These are phyloP conservation scores for Suzukiozyma palmioleophila DNA, from an alignment of 1,139 yeast species.

Conservation along the genomic window DNA sequence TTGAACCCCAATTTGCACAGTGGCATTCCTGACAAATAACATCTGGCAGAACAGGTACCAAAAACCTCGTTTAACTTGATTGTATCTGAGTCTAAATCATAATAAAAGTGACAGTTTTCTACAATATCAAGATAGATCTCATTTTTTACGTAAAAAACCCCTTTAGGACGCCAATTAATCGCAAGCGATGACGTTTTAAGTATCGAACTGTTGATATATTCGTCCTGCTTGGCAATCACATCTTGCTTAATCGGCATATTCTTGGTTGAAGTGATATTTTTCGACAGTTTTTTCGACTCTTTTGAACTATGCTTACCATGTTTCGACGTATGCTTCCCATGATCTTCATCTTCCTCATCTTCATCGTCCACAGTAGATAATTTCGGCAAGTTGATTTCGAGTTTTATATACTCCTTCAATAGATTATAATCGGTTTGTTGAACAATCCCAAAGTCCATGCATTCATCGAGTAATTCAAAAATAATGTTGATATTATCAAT, in stretches of 20 bases:
- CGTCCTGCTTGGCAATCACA: slow-evolving; percentile 22
- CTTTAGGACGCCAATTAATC: slow-evolving; percentile 47
- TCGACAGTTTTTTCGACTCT: slow-evolving; percentile 14
- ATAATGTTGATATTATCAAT: slow-evolving; percentile 38
- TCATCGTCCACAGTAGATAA: slow-evolving; percentile 12
- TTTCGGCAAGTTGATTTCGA: slow-evolving; percentile 31
- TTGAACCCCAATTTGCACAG: slow-evolving; percentile 41
- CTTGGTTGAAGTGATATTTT: slow-evolving; percentile 32
- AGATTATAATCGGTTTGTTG: slow-evolving; percentile 44
- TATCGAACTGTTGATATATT: slow-evolving; percentile 55
- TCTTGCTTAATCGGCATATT: slow-evolving; percentile 37
- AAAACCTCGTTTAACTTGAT: slow-evolving; percentile 33
- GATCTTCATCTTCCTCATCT: slow-evolving; percentile 13
- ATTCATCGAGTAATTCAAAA: slow-evolving; percentile 42
- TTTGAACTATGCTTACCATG: background rate
- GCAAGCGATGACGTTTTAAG: slow-evolving; percentile 40
- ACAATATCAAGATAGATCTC: slow-evolving; percentile 43
- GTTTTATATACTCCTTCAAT: slow-evolving; percentile 41
- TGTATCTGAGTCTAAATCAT: slow-evolving; percentile 27
- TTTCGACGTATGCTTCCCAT: slow-evolving; percentile 7
- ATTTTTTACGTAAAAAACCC: slow-evolving; percentile 43
- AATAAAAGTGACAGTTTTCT: slow-evolving; percentile 37
- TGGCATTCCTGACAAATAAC: slow-evolving; percentile 48
- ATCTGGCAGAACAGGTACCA: slow-evolving; percentile 36
- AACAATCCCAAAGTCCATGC: slow-evolving; percentile 42